These are phyloP conservation scores for Alectoria sarmentosa DNA, from an alignment of 495 filamentous ascomycete genomes.

Conservation along the genomic window DNA sequence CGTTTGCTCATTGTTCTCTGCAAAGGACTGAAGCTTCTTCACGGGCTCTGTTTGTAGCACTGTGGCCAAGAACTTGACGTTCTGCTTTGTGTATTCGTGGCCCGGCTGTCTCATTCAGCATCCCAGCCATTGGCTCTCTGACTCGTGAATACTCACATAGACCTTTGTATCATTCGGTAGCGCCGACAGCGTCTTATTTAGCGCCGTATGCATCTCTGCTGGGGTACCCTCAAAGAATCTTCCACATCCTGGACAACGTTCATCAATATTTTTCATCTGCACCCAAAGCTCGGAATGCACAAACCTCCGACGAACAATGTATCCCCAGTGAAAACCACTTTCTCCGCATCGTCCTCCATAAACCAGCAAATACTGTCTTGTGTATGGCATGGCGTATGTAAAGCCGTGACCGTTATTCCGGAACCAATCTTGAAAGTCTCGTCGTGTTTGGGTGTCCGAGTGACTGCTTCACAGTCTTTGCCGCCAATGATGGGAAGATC, in stretches of 20 bases:
- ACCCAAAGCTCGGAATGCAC: neutral
- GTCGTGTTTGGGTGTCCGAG: constrained; percentile 62
- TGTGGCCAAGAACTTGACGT: constrained; percentile 76
- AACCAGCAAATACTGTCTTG: constrained; percentile 95
- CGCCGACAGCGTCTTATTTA: constrained; percentile 75
- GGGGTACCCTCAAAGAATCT: constrained; percentile 93
- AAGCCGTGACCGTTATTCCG: constrained; percentile 71
- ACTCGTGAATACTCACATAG: constrained; percentile 52
- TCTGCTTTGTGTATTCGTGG: constrained; percentile 95
- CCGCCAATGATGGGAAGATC: constrained; percentile 75
- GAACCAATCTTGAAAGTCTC: constrained; percentile 78
- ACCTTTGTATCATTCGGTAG: constrained; percentile 91
- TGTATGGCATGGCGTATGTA: constrained; percentile 96
- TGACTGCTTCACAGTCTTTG: constrained; percentile 75
- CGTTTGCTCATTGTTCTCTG: constrained; percentile 73
- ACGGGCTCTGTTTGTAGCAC: constrained; percentile 63
- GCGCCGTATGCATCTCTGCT: constrained; percentile 82
- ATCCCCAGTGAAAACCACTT: constrained; percentile 90
- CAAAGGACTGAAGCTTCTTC: constrained; percentile 68
- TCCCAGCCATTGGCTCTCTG: neutral
- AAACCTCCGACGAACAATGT: constrained; percentile 89
- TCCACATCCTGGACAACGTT: constrained; percentile 65
- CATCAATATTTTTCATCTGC: constrained; percentile 1
- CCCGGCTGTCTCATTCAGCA: constrained; percentile 53
- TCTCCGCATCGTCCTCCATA: constrained; percentile 73